Evolutionary conservation across 202 grass and related monocot species (phyloP), one percentile per base, ranked within the genome.

Genomic region (Alloteropsis angusta): DNA sequence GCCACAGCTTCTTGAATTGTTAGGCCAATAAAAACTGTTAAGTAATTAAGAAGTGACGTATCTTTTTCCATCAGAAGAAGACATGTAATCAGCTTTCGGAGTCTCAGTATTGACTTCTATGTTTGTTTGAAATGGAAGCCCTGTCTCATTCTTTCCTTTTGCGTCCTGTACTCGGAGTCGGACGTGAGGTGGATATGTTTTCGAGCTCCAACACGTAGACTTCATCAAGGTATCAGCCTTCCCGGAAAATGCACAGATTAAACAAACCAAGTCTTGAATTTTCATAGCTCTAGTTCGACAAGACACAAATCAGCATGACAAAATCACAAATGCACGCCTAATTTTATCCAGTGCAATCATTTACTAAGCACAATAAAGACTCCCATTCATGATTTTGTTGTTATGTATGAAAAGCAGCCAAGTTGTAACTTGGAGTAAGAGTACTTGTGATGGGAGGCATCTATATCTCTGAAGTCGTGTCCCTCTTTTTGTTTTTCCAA

Each of bases 401-500:
- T 23, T 47, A 45, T 19, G 9, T 39, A 68, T 45, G 71, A 53
- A 64, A 52, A 55, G 19, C 18, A 54, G 17, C 19, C 36, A 67
- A 67, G 6, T 52, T 53, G 55, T 11, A 75, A 6, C 5, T 36
- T 65, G 48, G n/a, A 67, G 1, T n/a, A n/a, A n/a, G n/a, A n/a
- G n/a, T 34, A 77, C 26, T 77, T 61, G 1, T 15, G 43, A 54
- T 56, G 1, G 55, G 69, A 61, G 43, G 18, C 14, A 26, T 1
- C 16, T 30, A 23, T 25, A 37, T 1, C 16, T 21, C 11, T 41
- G 21, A 43, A 13, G 63, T 62, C 22, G 42, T 46, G 78, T 43
- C 44, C 49, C 39, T 73, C 11, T 16, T 17, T 75, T 72, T 86
- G 32, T 80, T 52, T 52, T 74, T 70, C 44, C 9, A 46, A 55